phyloP scores from a whole-genome alignment of 169 alveolate species.

The Plasmodium cynomolgi region DNA sequence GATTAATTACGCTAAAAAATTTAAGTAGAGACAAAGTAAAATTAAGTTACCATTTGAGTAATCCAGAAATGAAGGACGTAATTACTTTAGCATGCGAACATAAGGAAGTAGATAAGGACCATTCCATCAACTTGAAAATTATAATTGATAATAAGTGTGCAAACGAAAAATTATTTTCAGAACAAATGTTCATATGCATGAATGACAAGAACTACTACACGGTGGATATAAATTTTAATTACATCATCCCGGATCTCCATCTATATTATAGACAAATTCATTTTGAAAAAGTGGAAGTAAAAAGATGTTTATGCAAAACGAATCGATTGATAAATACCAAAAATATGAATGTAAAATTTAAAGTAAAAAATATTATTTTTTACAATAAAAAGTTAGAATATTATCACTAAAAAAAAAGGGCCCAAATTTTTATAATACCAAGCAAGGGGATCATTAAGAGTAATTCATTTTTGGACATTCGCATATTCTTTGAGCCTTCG shows the following conservation, averaged over 20 bases:
- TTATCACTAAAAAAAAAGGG: slow-evolving; percentile 43
- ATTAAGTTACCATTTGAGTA: slow-evolving; percentile 11
- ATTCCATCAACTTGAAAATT: slow-evolving; percentile 38
- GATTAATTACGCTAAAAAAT: slow-evolving; percentile 13
- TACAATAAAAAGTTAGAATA: slow-evolving; percentile 66
- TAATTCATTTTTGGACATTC: slow-evolving; percentile 46
- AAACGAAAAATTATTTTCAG: slow-evolving; percentile 32
- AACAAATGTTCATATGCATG: slow-evolving; percentile 33
- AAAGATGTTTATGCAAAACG: slow-evolving; percentile 43
- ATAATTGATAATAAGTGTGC: slow-evolving; percentile 12
- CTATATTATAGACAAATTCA: slow-evolving; percentile 33
- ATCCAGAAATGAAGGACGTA: slow-evolving; percentile 21
- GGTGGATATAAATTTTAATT: slow-evolving; percentile 27
- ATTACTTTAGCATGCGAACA: slow-evolving; percentile 4
- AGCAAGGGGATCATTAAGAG: slow-evolving; percentile 56
- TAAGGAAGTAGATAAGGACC: slow-evolving; percentile 24
- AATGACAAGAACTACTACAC: slow-evolving; percentile 53
- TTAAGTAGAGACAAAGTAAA: slow-evolving; percentile 32
- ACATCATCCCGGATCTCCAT: slow-evolving; percentile 41
- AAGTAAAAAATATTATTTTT: slow-evolving; percentile 57
- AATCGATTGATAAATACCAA: slow-evolving; percentile 63
- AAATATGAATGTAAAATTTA: slow-evolving; percentile 50
- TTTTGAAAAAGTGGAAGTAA: slow-evolving; percentile 46
- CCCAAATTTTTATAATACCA: slow-evolving; percentile 38
- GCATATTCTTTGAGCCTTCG: slow-evolving; percentile 64